Percentiles rank a stretch among this genome's conserved stretches.
Evolutionary conservation across 805 yeast genomes (phyloP).

Genomic region (Wickerhamiella kazuoi): DNA sequence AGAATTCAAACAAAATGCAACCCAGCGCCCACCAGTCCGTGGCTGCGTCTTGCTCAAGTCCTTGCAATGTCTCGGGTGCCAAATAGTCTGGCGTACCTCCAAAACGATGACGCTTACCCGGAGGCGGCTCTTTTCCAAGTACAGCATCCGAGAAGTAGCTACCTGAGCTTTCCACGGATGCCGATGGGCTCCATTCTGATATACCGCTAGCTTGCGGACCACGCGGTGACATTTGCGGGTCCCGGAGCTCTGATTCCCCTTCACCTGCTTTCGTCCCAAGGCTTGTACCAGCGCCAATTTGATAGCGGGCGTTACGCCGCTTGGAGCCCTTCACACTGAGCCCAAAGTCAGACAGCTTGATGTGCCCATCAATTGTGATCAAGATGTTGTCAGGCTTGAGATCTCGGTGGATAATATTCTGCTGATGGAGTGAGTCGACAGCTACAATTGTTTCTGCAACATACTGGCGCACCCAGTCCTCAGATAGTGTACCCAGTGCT

Average conservation of each 20-base stretch:
- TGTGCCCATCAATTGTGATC: conserved; percentile 73
- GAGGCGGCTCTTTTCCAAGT: not conserved
- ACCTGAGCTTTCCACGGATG: not conserved
- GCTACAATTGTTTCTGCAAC: conserved; percentile 83
- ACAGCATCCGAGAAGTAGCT: not conserved
- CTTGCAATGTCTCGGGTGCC: conserved; percentile 89
- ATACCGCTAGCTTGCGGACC: not conserved
- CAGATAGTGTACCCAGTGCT: conserved; percentile 66
- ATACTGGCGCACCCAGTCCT: conserved; percentile 65
- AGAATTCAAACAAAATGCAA: conserved; percentile 78
- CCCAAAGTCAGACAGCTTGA: conserved; percentile 91
- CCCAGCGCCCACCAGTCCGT: conserved; percentile 99
- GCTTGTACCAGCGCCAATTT: not conserved
- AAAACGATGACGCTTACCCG: conserved; percentile 26
- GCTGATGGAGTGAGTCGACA: conserved; percentile 69
- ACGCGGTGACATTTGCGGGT: not conserved
- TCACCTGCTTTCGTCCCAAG: not conserved
- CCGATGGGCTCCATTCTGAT: not conserved
- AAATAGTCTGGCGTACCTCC: conserved; percentile 97
- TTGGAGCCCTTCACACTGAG: conserved; percentile 19
- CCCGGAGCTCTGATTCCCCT: not conserved
- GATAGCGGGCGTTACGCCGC: not conserved
- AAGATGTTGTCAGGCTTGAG: conserved; percentile 85
- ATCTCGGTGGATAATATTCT: conserved; percentile 88
- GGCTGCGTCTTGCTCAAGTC: conserved; percentile 62